phyloP scores from a whole-genome alignment of 1,139 yeast genomes.

The Citeromyces hawaiiensis region DNA sequence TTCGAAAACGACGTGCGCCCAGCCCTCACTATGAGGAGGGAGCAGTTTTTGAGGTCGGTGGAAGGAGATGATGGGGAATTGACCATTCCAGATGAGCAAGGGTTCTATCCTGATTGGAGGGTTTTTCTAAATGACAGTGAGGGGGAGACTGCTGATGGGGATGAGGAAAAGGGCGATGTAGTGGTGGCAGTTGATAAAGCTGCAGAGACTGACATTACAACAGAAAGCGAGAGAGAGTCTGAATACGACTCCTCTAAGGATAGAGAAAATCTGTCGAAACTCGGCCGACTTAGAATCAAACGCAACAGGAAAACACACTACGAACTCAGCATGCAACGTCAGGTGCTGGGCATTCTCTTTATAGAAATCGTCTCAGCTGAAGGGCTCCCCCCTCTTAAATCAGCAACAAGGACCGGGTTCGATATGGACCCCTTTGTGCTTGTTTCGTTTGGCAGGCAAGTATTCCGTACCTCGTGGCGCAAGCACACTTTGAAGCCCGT shows the following conservation, averaged over 20 bases:
- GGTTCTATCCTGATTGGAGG: constrained; percentile 21
- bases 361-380: constrained; percentile 63
- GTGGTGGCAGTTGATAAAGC: too few species aligned
- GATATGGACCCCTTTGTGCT: constrained; percentile 97
- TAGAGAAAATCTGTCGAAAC: not conserved
- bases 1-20: constrained; percentile 2
- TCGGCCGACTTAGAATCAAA: not conserved
- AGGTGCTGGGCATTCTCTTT: constrained; percentile 59
- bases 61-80: constrained; percentile 4
- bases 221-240: not conserved
- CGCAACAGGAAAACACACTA: not conserved
- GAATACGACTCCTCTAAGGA: not conserved
- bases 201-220: not conserved
- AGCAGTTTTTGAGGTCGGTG: not conserved
- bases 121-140: constrained; percentile 5
- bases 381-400: constrained; percentile 55
- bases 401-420: constrained; percentile 56
- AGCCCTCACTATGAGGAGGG: not conserved
- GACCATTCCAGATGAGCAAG: constrained; percentile 13
- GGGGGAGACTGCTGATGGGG: constrained; percentile 3
- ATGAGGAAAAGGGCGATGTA: constrained; percentile 2
- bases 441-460: constrained; percentile 78
- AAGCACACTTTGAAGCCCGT: constrained; percentile 76
- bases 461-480: constrained; percentile 77
- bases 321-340: not conserved